A percentile compares a stretch with the other conserved stretches of the same genome.
These are phyloP conservation scores for Prosopis cineraria DNA, from an alignment of 306 rosid species.

Conservation along the genomic window DNA sequence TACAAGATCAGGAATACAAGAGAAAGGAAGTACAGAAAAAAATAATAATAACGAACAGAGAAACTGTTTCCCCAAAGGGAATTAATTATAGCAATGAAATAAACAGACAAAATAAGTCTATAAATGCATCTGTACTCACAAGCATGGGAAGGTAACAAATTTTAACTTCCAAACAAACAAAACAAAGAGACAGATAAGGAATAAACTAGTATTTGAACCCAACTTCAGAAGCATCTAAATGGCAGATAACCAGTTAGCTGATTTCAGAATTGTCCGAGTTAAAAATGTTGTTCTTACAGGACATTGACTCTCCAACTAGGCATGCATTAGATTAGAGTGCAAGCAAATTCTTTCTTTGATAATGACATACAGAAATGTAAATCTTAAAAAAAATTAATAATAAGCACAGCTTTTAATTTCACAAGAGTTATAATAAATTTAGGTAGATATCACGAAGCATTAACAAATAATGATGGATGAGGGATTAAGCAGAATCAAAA, in stretches of 20 bases:
- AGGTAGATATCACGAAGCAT: not conserved
- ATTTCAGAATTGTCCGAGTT: not conserved
- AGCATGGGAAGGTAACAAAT: not conserved
- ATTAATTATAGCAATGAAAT: not conserved
- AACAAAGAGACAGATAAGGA: not conserved
- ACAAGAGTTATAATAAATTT: not conserved
- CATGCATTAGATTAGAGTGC: not conserved
- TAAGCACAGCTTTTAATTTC: not conserved
- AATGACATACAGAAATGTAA: not conserved
- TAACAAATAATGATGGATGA: not conserved
- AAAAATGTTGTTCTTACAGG: not conserved
- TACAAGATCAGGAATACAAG: conserved; percentile 24
- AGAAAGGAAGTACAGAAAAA: not conserved
- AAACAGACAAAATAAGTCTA: not conserved
- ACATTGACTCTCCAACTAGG: not conserved
- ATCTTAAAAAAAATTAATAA: not conserved
- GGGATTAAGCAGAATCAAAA: not conserved
- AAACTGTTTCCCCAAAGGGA: conserved; percentile 3
- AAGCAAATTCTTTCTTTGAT: not conserved
- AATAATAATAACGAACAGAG: conserved; percentile 9
- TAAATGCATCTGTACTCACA: not conserved
- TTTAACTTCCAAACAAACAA: not conserved
- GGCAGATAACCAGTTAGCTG: not conserved
- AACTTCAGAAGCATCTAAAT: not conserved
- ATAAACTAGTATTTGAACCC: not conserved